These are phyloP conservation scores for Pestalotiopsis sp. DNA, from an alignment of 2,329 filamentous ascomycete genomes.

Conservation along the genomic window DNA sequence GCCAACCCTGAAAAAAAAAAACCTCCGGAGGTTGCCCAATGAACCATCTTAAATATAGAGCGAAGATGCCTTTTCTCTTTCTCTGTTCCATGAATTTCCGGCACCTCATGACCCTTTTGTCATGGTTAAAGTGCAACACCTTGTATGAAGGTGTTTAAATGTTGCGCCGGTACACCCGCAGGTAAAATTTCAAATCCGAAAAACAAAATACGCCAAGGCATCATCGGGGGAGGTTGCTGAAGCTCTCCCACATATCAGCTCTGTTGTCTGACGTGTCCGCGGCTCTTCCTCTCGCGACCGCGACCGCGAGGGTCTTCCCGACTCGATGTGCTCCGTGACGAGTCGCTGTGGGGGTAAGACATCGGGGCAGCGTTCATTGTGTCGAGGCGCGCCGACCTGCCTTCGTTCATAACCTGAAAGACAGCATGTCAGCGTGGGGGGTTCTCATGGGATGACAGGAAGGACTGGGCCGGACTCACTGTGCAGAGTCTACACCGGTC, in stretches of 20 bases:
- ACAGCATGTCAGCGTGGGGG: neutral
- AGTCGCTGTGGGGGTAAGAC: conserved; percentile 7
- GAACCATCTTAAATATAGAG: neutral
- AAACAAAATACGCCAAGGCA: neutral
- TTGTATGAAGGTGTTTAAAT: no score
- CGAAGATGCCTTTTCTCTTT: neutral
- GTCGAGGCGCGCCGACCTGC: conserved; percentile 20
- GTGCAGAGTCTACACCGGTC: conserved; percentile 27
- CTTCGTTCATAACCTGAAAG: conserved; percentile 27
- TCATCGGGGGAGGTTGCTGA: neutral
- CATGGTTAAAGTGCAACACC: neutral
- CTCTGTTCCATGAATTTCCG: neutral
- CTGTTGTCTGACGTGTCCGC: conserved; percentile 1
- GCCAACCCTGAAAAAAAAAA: neutral
- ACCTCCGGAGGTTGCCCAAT: neutral
- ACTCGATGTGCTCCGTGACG: conserved; percentile 14
- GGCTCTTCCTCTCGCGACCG: conserved; percentile 10
- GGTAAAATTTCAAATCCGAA: neutral
- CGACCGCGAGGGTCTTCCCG: conserved; percentile 15
- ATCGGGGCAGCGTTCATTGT: conserved; percentile 4
- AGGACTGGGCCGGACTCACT: conserved; percentile 17
- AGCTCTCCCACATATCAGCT: neutral
- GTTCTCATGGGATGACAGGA: neutral
- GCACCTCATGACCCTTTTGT: neutral
- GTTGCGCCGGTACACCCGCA: neutral